Conservation (phyloP, 1,284 basidiomycete genomes). For the Sporisorium iseilematis-ciliati region DNA sequence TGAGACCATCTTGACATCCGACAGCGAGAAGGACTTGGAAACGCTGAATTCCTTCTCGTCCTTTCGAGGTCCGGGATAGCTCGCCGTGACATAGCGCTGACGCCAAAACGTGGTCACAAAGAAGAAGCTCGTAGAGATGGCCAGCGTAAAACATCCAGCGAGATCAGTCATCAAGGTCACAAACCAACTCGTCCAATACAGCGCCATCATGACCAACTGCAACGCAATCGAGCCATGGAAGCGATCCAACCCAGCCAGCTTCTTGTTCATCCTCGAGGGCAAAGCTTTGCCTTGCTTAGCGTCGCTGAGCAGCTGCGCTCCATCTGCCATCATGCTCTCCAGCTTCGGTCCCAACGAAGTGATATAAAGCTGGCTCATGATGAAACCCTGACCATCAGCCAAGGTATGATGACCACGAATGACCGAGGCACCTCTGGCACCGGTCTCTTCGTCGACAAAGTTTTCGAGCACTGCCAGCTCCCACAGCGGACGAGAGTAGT, state of each 20-base stretch:
- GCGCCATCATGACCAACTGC: slow-evolving; percentile 56
- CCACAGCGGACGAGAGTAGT: slow-evolving; percentile 62
- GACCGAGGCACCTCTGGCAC: slow-evolving; percentile 54
- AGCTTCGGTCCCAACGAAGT: slow-evolving; percentile 65
- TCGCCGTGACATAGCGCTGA: slow-evolving; percentile 52
- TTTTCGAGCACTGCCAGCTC: slow-evolving; percentile 56
- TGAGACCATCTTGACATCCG: slow-evolving; percentile 65
- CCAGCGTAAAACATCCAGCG: slow-evolving; percentile 41
- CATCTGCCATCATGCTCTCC: slow-evolving; percentile 57
- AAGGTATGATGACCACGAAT: slow-evolving; percentile 65
- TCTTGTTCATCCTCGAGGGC: slow-evolving; percentile 61
- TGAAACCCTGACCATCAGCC: slow-evolving; percentile 67
- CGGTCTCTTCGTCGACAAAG: slow-evolving; percentile 50
- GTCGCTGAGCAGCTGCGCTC: slow-evolving; percentile 45
- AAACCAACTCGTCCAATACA: slow-evolving; percentile 55
- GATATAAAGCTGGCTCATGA: slow-evolving; percentile 61
- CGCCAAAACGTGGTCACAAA: slow-evolving; percentile 58
- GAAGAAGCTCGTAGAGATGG: slow-evolving; percentile 48
- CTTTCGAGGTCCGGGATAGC: slow-evolving; percentile 50
- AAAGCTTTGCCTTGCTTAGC: slow-evolving; percentile 57
- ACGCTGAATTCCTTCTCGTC: slow-evolving; percentile 55
- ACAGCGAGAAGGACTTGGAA: slow-evolving; percentile 40
- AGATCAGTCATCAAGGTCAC: slow-evolving; percentile 39
- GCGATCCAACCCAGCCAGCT: slow-evolving; percentile 56
- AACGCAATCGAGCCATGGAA: slow-evolving; percentile 47